phyloP scores from a whole-genome alignment of 768 basidiomycete species.

The Psilocybe tampanensis region DNA sequence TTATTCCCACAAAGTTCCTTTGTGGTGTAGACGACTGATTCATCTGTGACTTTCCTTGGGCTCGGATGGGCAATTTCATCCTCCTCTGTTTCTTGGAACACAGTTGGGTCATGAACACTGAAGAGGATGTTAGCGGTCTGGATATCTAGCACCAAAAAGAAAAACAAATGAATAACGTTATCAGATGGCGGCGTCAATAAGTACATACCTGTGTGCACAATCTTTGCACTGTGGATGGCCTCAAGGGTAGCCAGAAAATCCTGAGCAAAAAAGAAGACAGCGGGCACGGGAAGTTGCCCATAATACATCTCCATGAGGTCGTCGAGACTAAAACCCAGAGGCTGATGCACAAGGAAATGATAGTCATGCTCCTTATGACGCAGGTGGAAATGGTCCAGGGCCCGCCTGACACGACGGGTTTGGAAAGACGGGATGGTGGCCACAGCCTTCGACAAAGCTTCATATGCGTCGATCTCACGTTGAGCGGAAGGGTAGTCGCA shows the following conservation, averaged over 20 bases:
- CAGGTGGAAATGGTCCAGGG: neutral
- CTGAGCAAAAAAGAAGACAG: neutral
- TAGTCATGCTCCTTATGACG: neutral
- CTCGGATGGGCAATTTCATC: neutral
- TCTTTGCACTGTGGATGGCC: neutral
- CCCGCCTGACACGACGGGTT: neutral
- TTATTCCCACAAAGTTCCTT: neutral
- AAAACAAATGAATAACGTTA: too few relatives aligned
- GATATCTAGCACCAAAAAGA: neutral
- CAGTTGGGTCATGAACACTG: neutral
- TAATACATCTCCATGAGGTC: neutral
- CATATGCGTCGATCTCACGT: neutral
- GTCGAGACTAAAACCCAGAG: neutral
- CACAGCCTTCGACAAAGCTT: neutral
- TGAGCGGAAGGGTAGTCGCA: neutral
- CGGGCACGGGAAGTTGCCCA: neutral
- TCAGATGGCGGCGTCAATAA: too few relatives aligned
- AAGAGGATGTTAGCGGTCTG: neutral
- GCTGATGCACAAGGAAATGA: neutral
- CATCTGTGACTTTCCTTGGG: neutral
- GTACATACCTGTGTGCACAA: neutral
- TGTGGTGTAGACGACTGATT: neutral
- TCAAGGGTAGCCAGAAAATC: neutral
- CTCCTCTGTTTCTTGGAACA: neutral
- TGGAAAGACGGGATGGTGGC: neutral